Percentiles rank a stretch among this genome's conserved stretches.
Conservation (phyloP, 306 rosid species). For the Lupinus albus region DNA sequence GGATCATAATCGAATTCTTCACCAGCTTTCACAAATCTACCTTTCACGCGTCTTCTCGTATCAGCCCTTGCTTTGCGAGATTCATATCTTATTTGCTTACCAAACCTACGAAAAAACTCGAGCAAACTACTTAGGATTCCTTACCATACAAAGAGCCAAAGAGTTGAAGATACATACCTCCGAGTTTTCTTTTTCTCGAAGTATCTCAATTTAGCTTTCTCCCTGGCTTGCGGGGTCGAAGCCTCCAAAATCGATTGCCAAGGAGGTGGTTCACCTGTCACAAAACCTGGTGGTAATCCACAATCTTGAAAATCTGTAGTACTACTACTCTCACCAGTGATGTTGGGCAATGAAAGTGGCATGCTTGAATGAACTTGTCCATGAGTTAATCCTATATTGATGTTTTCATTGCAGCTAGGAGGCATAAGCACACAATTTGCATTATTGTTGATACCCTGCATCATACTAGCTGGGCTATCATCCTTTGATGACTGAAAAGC, state of each 20-base stretch:
- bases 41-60: slow-evolving; percentile 87
- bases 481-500: slow-evolving; percentile 55
- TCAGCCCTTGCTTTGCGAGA: slow-evolving; percentile 98
- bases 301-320: slow-evolving; percentile 70
- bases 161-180: slow-evolving; percentile 54
- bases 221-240: slow-evolving; percentile 68
- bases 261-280: slow-evolving; percentile 56
- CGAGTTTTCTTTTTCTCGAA: slow-evolving; percentile 82
- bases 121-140: slow-evolving; percentile 31
- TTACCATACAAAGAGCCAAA: neutral
- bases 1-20: slow-evolving; percentile 83
- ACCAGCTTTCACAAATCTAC: slow-evolving; percentile 84
- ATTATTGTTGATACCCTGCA: slow-evolving; percentile 50
- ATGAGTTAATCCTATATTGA: slow-evolving; percentile 65
- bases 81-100: slow-evolving; percentile 91
- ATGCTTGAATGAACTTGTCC: slow-evolving; percentile 65
- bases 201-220: slow-evolving; percentile 85
- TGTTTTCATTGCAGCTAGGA: slow-evolving; percentile 50
- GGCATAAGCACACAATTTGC: slow-evolving; percentile 56
- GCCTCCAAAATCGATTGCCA: slow-evolving; percentile 73
- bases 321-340: slow-evolving; percentile 61
- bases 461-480: slow-evolving; percentile 50
- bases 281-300: slow-evolving; percentile 59
- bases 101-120: slow-evolving; percentile 62
- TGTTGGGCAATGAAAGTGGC: slow-evolving; percentile 61